These are phyloP conservation scores for Elaphomyces granulatus DNA, from an alignment of 495 filamentous ascomycete genomes.

Conservation along the genomic window DNA sequence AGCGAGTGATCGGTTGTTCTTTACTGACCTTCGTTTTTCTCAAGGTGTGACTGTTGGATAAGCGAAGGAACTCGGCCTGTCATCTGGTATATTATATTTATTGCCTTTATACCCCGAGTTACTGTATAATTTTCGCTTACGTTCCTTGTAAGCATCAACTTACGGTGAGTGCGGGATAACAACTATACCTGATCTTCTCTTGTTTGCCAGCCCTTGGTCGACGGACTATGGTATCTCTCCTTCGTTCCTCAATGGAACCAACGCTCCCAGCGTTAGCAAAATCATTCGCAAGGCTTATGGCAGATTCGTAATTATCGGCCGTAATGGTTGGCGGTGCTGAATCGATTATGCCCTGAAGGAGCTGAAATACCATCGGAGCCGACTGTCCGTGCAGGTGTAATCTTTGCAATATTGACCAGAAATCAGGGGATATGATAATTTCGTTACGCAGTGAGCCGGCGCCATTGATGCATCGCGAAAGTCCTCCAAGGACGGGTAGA, in stretches of 20 bases:
- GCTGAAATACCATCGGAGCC: slow-evolving; percentile 64
- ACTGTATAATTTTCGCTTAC: slow-evolving; percentile 59
- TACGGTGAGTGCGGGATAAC: background rate
- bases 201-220: slow-evolving; percentile 40
- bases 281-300: slow-evolving; percentile 69
- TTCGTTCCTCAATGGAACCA: slow-evolving; percentile 66
- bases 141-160: slow-evolving; percentile 6
- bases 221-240: slow-evolving; percentile 44
- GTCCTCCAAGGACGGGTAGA: slow-evolving; percentile 56
- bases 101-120: slow-evolving; percentile 61
- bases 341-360: slow-evolving; percentile 58
- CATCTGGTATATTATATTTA: slow-evolving; percentile 64
- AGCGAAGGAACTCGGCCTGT: slow-evolving; percentile 67
- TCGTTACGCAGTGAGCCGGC: slow-evolving; percentile 69
- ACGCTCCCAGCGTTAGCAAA: slow-evolving; percentile 78
- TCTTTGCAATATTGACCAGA: slow-evolving; percentile 81
- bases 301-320: slow-evolving; percentile 87
- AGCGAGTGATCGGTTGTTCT: no score
- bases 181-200: slow-evolving; percentile 42
- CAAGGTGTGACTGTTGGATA: slow-evolving; percentile 86
- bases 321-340: slow-evolving; percentile 61
- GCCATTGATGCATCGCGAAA: slow-evolving; percentile 64
- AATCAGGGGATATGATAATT: slow-evolving; percentile 90
- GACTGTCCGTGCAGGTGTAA: slow-evolving; percentile 53
- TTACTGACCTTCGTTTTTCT: slow-evolving; percentile 59